Base-by-base conservation (phyloP, 164 flowering plant genomes). In the Paratinospora sagittata region DNA sequence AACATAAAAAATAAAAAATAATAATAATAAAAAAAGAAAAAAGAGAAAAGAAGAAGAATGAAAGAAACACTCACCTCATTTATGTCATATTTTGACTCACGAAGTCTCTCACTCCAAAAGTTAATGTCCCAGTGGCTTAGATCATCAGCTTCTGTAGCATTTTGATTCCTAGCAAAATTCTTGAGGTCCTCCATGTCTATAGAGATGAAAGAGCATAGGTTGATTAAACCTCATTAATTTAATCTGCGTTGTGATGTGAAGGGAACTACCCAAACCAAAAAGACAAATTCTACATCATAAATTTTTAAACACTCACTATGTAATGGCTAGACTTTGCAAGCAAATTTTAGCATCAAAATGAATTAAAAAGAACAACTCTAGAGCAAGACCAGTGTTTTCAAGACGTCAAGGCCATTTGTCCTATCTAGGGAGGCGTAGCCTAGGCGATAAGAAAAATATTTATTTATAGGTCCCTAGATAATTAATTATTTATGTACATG, bases 31-130 rank as follows among this genome's bases (percentile, higher is more conserved):
- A 55, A 26, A 27, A 65, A 19, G 17, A 34, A 19, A 24, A 6
- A 26, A 14, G 10, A 19, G 61, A 67, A 14, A 66, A 0, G 27
- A 37, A n/a, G n/a, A 70, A 70, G 70, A 21, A 11, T 34, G 71
- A 72, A 73, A 67, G 78, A 17, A 19, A 23, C 47, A 8, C 68
- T 17, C 62, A 92, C 99, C 97, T 92, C 97, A 72, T 91, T 95
- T 75, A 95, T 91, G 75, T 91, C 92, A 82, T 86, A 95, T 74
- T 91, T 95, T 41, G 96, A 86, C 71, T 95, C 99, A 52, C 99
- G 96, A 70, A 95, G 93, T 82, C 97, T 91, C 85, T 95, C 99
- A 82, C 97, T 89, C 99, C 99, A 92, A 75, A 91, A 95, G 79
- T 23, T 84, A 62, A 83, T 78, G 76, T 95, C 97, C 99, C 99